A percentile compares a stretch with the other conserved stretches of the same genome.
These are phyloP conservation scores for Carex myosuroides DNA, from an alignment of 176 grass and related monocot genomes.

Conservation along the genomic window DNA sequence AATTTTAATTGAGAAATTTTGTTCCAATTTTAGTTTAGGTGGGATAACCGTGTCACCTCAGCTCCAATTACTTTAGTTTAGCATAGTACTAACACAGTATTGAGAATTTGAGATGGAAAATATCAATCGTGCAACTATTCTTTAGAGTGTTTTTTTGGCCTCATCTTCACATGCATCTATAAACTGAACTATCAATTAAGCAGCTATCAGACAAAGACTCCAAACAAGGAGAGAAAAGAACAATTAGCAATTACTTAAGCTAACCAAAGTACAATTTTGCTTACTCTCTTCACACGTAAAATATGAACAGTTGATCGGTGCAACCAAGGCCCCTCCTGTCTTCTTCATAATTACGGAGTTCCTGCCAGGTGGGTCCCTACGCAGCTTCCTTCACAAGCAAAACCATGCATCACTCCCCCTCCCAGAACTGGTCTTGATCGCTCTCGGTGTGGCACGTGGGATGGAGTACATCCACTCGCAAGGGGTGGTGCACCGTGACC, in stretches of 20 bases:
- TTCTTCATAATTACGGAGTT: constrained; percentile 88
- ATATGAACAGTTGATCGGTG: constrained; percentile 56
- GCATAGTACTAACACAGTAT: neutral
- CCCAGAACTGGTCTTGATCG: constrained; percentile 50
- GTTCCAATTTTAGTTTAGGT: neutral
- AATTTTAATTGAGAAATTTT: neutral
- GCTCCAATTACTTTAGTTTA: neutral
- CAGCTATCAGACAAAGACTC: neutral
- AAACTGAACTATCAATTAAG: neutral
- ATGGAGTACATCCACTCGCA: constrained; percentile 88
- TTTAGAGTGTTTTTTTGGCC: neutral
- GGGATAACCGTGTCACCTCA: neutral
- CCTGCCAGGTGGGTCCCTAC: constrained; percentile 66
- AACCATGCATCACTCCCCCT: constrained; percentile 60
- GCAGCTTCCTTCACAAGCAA: constrained; percentile 78
- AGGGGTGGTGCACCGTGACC: constrained; percentile 79
- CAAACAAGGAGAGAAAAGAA: neutral
- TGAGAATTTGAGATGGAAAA: neutral
- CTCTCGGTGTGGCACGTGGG: constrained; percentile 61
- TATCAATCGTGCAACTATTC: neutral
- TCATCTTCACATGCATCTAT: constrained; percentile 2
- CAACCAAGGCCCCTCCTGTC: constrained; percentile 53
- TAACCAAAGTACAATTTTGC: neutral
- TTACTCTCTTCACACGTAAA: neutral
- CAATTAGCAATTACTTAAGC: neutral